Evolutionary conservation across 345 rosid genomes (phyloP).

Genomic region (Crucihimalaya himalaica): DNA sequence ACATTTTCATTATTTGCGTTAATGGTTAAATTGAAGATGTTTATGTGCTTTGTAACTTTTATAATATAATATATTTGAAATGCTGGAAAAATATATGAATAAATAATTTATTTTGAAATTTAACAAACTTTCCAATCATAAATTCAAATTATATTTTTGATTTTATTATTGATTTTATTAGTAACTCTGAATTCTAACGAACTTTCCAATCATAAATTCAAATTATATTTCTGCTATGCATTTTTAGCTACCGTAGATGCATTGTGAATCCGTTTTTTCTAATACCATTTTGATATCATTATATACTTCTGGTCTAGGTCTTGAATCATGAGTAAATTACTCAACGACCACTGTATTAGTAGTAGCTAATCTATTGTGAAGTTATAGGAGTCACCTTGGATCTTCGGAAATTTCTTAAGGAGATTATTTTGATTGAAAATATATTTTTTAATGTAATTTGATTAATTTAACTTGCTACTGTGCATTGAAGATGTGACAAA

Average conservation of each 20-base stretch:
- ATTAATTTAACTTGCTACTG: background rate
- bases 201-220: background rate
- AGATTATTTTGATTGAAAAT: background rate
- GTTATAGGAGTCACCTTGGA: constrained; percentile 2
- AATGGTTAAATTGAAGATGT: too few relatives aligned
- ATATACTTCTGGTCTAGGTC: too few relatives aligned
- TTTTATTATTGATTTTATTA: background rate
- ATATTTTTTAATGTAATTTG: background rate
- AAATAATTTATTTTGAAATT: background rate
- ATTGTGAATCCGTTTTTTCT: background rate
- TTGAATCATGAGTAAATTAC: background rate
- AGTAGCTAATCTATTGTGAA: background rate
- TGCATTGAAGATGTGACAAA: background rate
- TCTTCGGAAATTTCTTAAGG: background rate
- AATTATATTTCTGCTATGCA: background rate
- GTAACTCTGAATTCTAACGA: background rate
- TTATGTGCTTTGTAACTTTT: too few relatives aligned
- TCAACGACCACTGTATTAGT: background rate
- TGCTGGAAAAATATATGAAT: too few relatives aligned
- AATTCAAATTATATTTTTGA: background rate
- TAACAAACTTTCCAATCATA: background rate
- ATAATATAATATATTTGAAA: too few relatives aligned
- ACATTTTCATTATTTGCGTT: too few relatives aligned
- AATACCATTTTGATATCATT: too few relatives aligned
- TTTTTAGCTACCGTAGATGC: background rate